Evolutionary conservation across 2,329 filamentous ascomycete species (phyloP).

Genomic region (Aspergillus arachidicola): DNA sequence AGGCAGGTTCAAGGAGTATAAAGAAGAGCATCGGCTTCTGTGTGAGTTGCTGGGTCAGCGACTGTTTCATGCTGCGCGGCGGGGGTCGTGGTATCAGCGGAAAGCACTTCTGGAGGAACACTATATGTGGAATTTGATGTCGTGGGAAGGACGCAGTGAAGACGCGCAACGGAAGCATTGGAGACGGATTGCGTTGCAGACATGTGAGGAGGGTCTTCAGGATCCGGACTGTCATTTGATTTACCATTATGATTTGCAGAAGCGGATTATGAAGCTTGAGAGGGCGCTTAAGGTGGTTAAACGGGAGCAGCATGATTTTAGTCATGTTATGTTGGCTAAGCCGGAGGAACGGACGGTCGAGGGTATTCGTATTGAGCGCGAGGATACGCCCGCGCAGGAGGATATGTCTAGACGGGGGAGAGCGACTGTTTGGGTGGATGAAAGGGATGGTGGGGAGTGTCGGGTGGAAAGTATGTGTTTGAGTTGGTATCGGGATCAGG

Average conservation of each 20-base stretch:
- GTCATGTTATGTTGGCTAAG: constrained; percentile 75
- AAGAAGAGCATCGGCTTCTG: constrained; percentile 73
- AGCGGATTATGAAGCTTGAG: constrained; percentile 88
- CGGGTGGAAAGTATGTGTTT: constrained; percentile 94
- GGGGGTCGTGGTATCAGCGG: constrained; percentile 93
- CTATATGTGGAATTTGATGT: constrained; percentile 74
- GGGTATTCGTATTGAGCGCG: constrained; percentile 74
- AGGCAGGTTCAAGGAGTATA: constrained; percentile 79
- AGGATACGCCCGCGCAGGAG: constrained; percentile 42
- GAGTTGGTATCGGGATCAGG: constrained; percentile 76
- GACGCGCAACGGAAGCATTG: constrained; percentile 78
- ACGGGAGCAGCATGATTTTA: constrained; percentile 88
- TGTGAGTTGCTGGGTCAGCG: constrained; percentile 75
- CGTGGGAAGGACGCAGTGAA: constrained; percentile 49
- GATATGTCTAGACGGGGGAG: constrained; percentile 35
- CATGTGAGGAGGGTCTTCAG: constrained; percentile 84
- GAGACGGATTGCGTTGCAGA: constrained; percentile 73
- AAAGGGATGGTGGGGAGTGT: constrained; percentile 70
- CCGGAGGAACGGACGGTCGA: constrained; percentile 74
- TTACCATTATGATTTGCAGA: constrained; percentile 92
- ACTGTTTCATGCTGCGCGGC: constrained; percentile 80
- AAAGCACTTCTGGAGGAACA: constrained; percentile 94
- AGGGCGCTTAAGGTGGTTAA: constrained; percentile 79
- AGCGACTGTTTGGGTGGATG: constrained; percentile 85
- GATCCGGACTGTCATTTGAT: constrained; percentile 89